These are phyloP conservation scores for Mycena polygramma DNA, from an alignment of 768 basidiomycete species.

Conservation along the genomic window DNA sequence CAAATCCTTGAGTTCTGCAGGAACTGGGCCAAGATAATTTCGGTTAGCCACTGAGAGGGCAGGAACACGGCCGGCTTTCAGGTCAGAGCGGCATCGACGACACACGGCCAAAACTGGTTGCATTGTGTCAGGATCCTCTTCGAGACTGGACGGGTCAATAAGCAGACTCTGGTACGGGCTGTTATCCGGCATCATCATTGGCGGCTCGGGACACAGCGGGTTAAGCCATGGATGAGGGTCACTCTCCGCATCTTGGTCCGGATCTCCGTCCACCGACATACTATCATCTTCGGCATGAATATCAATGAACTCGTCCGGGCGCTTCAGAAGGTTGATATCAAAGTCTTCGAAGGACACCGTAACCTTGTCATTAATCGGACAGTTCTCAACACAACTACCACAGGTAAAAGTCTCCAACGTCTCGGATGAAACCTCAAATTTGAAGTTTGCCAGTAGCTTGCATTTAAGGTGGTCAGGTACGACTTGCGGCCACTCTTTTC, in stretches of 20 bases:
- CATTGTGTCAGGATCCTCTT: neutral
- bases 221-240: too few species aligned
- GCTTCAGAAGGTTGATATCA: slow-evolving; percentile 3
- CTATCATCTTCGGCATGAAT: neutral
- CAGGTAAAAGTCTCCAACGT: neutral
- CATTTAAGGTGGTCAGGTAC: neutral
- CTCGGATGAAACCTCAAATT: neutral
- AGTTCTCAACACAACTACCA: neutral
- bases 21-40: too few species aligned
- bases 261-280: neutral
- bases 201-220: too few species aligned
- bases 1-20: too few species aligned
- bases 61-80: neutral
- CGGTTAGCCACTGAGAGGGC: too few species aligned
- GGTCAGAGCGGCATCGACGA: neutral
- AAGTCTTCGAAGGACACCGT: neutral
- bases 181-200: neutral
- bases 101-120: neutral
- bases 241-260: too few species aligned
- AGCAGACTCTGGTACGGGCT: neutral
- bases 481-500: neutral
- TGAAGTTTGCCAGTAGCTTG: neutral
- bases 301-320: neutral
- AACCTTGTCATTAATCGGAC: neutral
- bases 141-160: neutral